Conservation (phyloP, 305 asterid species). For the Fraxinus sp. region DNA sequence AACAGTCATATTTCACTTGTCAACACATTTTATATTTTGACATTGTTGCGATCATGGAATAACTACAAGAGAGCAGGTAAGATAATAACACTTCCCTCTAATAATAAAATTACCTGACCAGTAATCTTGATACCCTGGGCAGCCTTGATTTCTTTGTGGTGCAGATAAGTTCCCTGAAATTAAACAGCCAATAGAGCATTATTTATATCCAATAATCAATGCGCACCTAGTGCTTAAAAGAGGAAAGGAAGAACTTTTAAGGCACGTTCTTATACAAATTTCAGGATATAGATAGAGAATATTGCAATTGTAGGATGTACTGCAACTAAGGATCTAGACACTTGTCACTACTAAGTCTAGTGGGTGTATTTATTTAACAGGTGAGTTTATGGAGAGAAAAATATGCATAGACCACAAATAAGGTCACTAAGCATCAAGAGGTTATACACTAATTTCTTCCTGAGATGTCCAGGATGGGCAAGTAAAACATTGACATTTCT, state of each 20-base stretch:
- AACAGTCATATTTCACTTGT: neutral
- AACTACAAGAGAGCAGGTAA: neutral
- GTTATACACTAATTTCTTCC: neutral
- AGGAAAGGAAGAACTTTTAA: neutral
- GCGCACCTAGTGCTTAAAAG: neutral
- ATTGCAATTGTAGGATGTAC: neutral
- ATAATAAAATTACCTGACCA: slow-evolving; percentile 67
- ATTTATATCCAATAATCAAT: neutral
- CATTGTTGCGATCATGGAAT: neutral
- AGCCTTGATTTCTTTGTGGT: slow-evolving; percentile 93
- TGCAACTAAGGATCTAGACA: neutral
- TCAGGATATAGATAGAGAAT: neutral
- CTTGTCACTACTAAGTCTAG: neutral
- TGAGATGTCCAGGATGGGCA: neutral
- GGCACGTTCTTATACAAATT: neutral
- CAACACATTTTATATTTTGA: neutral
- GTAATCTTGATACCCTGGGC: slow-evolving; percentile 98
- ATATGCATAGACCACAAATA: neutral
- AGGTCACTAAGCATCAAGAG: neutral
- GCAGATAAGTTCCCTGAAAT: slow-evolving; percentile 85
- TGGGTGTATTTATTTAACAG: neutral
- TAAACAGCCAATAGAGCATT: slow-evolving; percentile 4
- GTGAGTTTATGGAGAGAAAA: neutral
- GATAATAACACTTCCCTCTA: neutral
- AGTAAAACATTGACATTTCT: neutral